Conservation (phyloP, 1,284 basidiomycete genomes). For the Marasmius tenuissimus region DNA sequence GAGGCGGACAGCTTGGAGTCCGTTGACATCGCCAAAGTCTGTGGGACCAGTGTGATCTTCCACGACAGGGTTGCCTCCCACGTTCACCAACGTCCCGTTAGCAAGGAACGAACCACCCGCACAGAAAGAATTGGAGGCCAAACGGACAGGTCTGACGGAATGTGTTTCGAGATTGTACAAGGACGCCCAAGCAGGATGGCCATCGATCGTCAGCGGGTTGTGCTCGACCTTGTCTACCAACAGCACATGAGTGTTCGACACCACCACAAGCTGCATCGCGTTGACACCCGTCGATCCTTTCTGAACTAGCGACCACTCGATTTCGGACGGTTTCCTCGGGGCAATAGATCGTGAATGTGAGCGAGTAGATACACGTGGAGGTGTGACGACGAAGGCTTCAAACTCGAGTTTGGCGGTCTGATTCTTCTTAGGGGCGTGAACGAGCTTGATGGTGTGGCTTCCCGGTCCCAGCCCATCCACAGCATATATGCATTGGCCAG, state of each 20-base stretch:
- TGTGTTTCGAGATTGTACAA: conserved; percentile 70
- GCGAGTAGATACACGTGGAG: conserved; percentile 3
- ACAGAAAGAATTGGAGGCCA: conserved; percentile 86
- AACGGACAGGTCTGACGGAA: conserved; percentile 58
- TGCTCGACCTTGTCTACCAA: conserved; percentile 85
- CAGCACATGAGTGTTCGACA: conserved; percentile 70
- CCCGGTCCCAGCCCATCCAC: conserved; percentile 50
- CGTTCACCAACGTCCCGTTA: conserved; percentile 75
- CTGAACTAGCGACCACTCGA: conserved; percentile 50
- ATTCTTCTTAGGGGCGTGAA: conserved; percentile 45
- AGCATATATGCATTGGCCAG: conserved; percentile 68
- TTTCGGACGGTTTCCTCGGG: conserved; percentile 11
- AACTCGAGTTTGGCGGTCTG: conserved; percentile 46
- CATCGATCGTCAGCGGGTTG: conserved; percentile 70
- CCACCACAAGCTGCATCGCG: conserved; percentile 78
- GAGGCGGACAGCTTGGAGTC: conserved; percentile 72
- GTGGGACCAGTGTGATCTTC: conserved; percentile 59
- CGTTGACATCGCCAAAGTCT: conserved; percentile 76
- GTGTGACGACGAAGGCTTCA: conserved; percentile 68
- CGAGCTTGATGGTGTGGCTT: conserved; percentile 63
- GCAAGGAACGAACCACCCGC: conserved; percentile 77
- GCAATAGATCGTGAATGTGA: background rate
- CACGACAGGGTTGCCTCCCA: conserved; percentile 78
- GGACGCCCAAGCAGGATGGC: conserved; percentile 79
- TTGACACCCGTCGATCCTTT: conserved; percentile 74